Evolutionary conservation across 2,329 filamentous ascomycete species (phyloP), one percentile per base, ranked within the genome.

Genomic region (Neofusicoccum laricinum): DNA sequence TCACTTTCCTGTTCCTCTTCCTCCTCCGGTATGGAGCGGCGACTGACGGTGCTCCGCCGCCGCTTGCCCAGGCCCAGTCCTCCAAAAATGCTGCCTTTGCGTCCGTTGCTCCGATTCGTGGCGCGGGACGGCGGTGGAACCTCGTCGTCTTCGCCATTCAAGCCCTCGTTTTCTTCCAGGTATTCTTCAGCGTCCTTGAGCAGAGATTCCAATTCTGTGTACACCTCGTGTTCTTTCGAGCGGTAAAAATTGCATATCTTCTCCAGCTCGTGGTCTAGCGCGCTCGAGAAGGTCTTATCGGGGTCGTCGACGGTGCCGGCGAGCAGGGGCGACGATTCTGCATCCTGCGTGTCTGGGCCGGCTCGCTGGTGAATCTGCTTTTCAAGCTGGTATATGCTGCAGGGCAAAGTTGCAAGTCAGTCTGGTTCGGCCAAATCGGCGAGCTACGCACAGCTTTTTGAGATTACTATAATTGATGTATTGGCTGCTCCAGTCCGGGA

Each of bases 391-490:
- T 98, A 99, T 72, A 99, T 98, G 65, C 92, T 96, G 57, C 58
- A 58, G 15, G 25, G 46, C 17, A 46, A 19, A 25, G 17, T 41
- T 17, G 41, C 41, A n/a, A 38, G 61, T 45, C 30, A 46, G 32
- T 14, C 14, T 8, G 10, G 36, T 21, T 14, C 14, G 4, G 25
- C 34, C 51, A 41, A 41, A 21, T 15, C 48, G 17, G 7, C 10
- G 2, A 34, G 15, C 48, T 62, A 84, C 90, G 73, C 78, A 96
- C 92, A 97, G 86, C 83, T 99, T 99, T 84, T 99, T 99, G 71
- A 99, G 86, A 74, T 97, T 98, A 81, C 93, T 97, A 80, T 99
- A 99, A 66, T 93, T 91, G 75, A 99, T 96, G 79, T 99, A 99
- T 79, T 98, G 88, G 72, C 89, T 93, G 82, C 92, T 97, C 95